Evolutionary conservation across 2,329 filamentous ascomycete species (phyloP).

Genomic region (Claviceps digitariae): DNA sequence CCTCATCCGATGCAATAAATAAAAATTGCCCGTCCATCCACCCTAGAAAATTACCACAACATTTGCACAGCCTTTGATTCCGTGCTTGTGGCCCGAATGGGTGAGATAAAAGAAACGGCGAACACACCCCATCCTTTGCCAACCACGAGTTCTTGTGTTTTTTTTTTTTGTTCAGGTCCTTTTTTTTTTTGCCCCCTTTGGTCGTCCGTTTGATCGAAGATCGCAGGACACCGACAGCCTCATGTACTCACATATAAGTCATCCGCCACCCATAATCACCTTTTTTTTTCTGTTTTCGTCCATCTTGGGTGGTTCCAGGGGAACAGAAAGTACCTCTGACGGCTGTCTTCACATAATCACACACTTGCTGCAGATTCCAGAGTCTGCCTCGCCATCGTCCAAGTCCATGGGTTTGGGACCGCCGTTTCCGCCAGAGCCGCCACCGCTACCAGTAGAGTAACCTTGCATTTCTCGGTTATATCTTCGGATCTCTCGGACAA

Average conservation of each 20-base stretch:
- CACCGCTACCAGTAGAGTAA: slow-evolving; percentile 58
- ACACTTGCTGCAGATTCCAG: slow-evolving; percentile 76
- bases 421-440: slow-evolving; percentile 46
- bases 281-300: not conserved
- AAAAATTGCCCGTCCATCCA: slow-evolving; percentile 12
- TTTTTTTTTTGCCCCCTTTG: not conserved
- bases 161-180: not conserved
- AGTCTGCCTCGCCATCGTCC: slow-evolving; percentile 51
- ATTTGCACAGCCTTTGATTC: slow-evolving; percentile 3
- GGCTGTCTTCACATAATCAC: slow-evolving; percentile 59
- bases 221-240: not conserved
- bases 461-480: slow-evolving; percentile 98
- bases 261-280: not conserved
- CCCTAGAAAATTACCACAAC: not conserved
- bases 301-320: not conserved
- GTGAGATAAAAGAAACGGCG: not conserved
- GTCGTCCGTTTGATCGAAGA: not conserved
- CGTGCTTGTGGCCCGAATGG: slow-evolving; percentile 1
- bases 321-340: not conserved
- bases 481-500: slow-evolving; percentile 92
- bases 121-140: not conserved
- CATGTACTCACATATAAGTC: not conserved
- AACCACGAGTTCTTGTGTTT: not conserved
- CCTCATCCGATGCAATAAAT: slow-evolving; percentile 24
- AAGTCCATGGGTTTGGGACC: slow-evolving; percentile 67